Evolutionary conservation across 192 early-diverging fungal genomes (phyloP), one percentile per base, ranked within the genome.

Genomic region (Entomortierella lignicola): DNA sequence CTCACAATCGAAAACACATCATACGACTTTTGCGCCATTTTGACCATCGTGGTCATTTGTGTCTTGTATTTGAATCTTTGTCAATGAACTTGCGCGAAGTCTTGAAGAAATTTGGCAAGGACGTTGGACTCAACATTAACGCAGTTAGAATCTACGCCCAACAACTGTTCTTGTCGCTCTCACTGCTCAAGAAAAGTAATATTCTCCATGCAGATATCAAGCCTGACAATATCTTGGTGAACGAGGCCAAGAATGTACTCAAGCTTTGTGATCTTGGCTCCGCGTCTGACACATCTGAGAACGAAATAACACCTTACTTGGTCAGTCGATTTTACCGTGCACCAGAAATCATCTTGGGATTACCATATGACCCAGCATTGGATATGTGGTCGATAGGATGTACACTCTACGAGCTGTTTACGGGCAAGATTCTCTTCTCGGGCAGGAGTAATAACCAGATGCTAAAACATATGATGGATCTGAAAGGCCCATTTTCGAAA

Each of bases 381-480:
- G 98, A 99, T 73, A 91, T 98, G 69, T 99, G 97, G 97, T 97
- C 97, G 27, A 89, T 98, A 25, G 98, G 91, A 8, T 96, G 92
- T 65, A 96, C 97, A 29, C 83, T 98, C 21, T 99, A 94, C 71
- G 98, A 99, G 86, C 83, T 98, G 41, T 97, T 92, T 72, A 98
- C 97, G 2, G 98, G 97, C 47, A 93, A 93, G 82, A 97, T 98
- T 42, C 79, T 99, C 55, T 98, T 98, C 69, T 94, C 96, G 10
- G 98, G 97, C 4, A 83, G 91, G 57, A 93, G 85, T 80, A 99
- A 99, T 83, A 98, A 98, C 81, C 94, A 98, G 60, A 99, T 99
- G 98, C 85, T 99, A 53, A 86, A 85, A 62, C 84, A 93, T 39
- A 94, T 96, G 88, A 97, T 97, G 95, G 95, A 99, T 63, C 66